Percentiles rank a stretch among this genome's conserved stretches.
Evolutionary conservation across 1,284 basidiomycete genomes (phyloP).

Genomic region (Microbotryum silenes-acaulis): DNA sequence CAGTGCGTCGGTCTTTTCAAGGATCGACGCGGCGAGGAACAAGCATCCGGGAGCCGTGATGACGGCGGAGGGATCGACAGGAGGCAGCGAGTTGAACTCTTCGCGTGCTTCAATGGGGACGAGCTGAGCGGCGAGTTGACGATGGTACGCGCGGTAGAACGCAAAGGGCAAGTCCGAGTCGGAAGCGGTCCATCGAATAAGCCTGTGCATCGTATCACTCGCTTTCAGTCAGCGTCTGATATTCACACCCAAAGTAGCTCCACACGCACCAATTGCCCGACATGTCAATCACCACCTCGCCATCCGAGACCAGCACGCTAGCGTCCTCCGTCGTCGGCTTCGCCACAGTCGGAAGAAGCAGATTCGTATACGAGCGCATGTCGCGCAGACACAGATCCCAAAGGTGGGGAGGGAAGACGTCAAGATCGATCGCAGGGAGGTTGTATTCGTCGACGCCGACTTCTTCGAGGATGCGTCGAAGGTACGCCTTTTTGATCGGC

Average conservation of each 20-base stretch:
- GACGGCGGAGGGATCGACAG: slow-evolving; percentile 39
- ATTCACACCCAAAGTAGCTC: too few relatives aligned
- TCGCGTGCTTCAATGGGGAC: slow-evolving; percentile 36
- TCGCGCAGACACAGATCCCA: slow-evolving; percentile 20
- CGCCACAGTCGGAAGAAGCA: slow-evolving; percentile 8
- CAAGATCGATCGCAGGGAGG: slow-evolving; percentile 14
- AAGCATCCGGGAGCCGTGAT: slow-evolving; percentile 46
- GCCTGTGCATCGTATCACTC: slow-evolving; percentile 13
- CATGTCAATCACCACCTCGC: slow-evolving; percentile 30
- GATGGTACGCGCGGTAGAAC: slow-evolving; percentile 49
- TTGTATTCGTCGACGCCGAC: slow-evolving; percentile 20
- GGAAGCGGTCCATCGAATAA: slow-evolving; percentile 39
- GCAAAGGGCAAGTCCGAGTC: slow-evolving; percentile 50
- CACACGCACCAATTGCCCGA: slow-evolving; percentile 30
- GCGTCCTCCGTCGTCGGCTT: neutral
- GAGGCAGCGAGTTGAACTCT: neutral
- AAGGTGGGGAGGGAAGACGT: slow-evolving; percentile 23
- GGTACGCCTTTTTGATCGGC: slow-evolving; percentile 41
- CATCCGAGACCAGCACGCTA: slow-evolving; percentile 26
- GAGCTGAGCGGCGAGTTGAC: slow-evolving; percentile 45
- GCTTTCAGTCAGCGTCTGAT: neutral
- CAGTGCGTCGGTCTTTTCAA: slow-evolving; percentile 37
- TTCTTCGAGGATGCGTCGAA: slow-evolving; percentile 40
- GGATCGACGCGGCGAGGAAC: slow-evolving; percentile 36
- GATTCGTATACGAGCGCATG: slow-evolving; percentile 17